Conservation (phyloP, 441 rosid genomes). For the Metrosideros polymorpha region DNA sequence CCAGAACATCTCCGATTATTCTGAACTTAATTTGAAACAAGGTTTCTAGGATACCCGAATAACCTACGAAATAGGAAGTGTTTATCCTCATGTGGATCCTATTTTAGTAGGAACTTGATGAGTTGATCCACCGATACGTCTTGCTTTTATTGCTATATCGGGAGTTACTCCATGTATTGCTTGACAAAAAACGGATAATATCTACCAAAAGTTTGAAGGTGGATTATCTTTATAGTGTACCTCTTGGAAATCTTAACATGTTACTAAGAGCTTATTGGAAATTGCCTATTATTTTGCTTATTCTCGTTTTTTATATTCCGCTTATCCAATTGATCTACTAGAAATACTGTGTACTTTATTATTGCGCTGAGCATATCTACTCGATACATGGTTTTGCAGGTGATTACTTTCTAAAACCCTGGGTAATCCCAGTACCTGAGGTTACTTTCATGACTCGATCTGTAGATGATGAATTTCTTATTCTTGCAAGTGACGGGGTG, state of each 20-base stretch:
- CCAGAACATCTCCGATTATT: background rate
- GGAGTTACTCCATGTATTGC: background rate
- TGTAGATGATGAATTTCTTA: constrained; percentile 2
- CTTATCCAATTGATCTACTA: background rate
- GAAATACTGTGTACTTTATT: background rate
- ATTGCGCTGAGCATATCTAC: background rate
- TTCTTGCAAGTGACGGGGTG: constrained; percentile 17
- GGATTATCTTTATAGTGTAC: background rate
- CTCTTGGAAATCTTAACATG: background rate
- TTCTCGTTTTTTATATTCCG: background rate
- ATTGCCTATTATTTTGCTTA: background rate
- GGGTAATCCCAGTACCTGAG: background rate
- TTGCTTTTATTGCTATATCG: background rate
- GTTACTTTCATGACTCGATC: background rate
- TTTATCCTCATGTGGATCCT: background rate
- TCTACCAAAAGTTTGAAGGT: background rate
- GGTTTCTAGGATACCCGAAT: background rate
- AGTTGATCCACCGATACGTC: background rate
- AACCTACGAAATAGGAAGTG: background rate
- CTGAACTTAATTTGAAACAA: background rate
- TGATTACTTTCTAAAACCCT: background rate
- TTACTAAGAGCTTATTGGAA: background rate
- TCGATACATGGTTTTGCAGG: background rate
- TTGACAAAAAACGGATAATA: background rate
- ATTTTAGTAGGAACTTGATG: background rate